These are phyloP conservation scores for Prunus dulcis DNA, from an alignment of 306 rosid species.

Conservation along the genomic window DNA sequence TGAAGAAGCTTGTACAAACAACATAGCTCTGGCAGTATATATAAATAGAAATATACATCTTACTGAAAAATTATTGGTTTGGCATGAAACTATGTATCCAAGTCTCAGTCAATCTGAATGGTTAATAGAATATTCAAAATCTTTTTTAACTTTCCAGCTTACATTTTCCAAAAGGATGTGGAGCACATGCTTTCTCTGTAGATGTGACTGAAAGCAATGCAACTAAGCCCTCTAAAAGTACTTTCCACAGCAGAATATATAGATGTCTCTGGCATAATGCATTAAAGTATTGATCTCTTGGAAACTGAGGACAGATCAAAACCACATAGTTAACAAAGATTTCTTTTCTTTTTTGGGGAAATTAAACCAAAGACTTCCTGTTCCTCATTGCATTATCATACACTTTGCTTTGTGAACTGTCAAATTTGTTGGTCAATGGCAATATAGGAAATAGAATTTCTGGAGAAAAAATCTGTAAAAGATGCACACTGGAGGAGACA, in stretches of 20 bases:
- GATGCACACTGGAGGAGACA: not conserved
- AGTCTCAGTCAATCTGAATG: not conserved
- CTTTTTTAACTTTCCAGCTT: slow-evolving; percentile 6
- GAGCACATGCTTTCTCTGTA: slow-evolving; percentile 4
- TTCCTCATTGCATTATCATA: not conserved
- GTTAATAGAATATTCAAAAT: not conserved
- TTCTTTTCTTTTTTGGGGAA: not conserved
- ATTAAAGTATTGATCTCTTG: not conserved
- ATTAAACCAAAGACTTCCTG: not conserved
- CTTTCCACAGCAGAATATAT: not conserved
- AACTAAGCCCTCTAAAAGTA: not conserved
- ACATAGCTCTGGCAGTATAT: not conserved
- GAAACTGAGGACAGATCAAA: not conserved
- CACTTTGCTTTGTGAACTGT: not conserved
- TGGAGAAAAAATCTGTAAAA: not conserved
- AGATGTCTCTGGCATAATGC: not conserved
- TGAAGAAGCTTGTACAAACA: not conserved
- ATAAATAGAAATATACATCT: not conserved
- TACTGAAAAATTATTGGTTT: not conserved
- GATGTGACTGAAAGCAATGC: not conserved
- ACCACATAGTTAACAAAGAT: not conserved
- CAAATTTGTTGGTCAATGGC: not conserved
- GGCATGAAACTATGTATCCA: not conserved
- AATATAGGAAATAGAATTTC: not conserved
- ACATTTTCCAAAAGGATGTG: not conserved